A percentile compares a stretch with the other conserved stretches of the same genome.
phyloP scores from a whole-genome alignment of 352 stramenopile species.

The Phytophthora nicotianae region DNA sequence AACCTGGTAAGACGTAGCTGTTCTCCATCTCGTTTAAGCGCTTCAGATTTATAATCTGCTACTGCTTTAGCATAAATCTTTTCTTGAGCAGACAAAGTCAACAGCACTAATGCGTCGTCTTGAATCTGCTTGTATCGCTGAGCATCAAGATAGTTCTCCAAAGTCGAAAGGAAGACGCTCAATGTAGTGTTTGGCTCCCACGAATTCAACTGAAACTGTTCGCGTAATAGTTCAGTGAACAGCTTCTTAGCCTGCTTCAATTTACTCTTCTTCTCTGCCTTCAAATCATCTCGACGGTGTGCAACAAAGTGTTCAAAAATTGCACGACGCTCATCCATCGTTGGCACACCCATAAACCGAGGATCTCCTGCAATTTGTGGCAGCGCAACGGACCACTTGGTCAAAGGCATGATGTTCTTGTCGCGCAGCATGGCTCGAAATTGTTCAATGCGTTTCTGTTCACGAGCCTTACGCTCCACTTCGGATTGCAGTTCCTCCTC shows the following conservation, averaged over 20 bases:
- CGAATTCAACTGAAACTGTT: constrained; percentile 48
- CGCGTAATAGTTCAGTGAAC: constrained; percentile 47
- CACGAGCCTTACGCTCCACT: constrained; percentile 37
- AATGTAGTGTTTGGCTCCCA: constrained; percentile 60
- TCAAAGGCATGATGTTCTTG: constrained; percentile 87
- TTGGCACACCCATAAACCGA: constrained; percentile 70
- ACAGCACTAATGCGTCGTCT: constrained; percentile 40
- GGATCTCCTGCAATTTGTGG: constrained; percentile 74
- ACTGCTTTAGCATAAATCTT: constrained; percentile 60
- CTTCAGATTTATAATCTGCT: constrained; percentile 42
- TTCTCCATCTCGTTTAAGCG: constrained; percentile 35
- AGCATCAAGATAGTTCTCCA: constrained; percentile 46
- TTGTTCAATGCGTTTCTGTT: constrained; percentile 57
- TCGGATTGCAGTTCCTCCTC: constrained; percentile 40
- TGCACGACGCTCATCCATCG: constrained; percentile 79
- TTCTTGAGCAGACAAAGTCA: constrained; percentile 55
- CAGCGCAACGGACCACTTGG: constrained; percentile 82
- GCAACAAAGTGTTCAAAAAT: constrained; percentile 85
- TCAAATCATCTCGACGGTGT: constrained; percentile 75
- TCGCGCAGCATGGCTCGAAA: constrained; percentile 79
- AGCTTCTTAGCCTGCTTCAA: constrained; percentile 65
- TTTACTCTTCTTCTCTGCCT: constrained; percentile 78
- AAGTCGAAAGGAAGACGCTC: constrained; percentile 56
- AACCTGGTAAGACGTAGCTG: constrained; percentile 40
- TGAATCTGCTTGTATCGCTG: constrained; percentile 42